phyloP scores from a whole-genome alignment of 164 flowering plant genomes.

The Brasenia schreberi region DNA sequence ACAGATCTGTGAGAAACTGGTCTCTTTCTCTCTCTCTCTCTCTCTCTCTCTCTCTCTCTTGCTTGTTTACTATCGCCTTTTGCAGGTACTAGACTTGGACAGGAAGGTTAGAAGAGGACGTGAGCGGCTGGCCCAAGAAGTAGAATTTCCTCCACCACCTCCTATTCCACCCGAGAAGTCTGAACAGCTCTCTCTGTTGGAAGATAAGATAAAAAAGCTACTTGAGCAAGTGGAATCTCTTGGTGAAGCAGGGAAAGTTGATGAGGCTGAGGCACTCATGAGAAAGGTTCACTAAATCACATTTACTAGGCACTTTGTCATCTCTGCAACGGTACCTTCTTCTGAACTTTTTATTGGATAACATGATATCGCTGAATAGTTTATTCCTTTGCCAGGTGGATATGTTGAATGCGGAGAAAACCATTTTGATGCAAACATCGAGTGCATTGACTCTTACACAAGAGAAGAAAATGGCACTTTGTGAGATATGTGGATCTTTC shows the following conservation, averaged over 20 bases:
- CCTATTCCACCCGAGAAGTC: slow-evolving; percentile 71
- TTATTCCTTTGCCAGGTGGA: slow-evolving; percentile 51
- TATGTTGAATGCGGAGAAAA: slow-evolving; percentile 64
- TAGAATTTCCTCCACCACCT: slow-evolving; percentile 58
- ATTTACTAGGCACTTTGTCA: too few species aligned
- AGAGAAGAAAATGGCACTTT: slow-evolving; percentile 96
- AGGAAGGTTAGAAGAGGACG: slow-evolving; percentile 92
- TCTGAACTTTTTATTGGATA: background rate
- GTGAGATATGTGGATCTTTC: slow-evolving; percentile 96
- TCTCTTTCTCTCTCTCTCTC: slow-evolving; percentile 3
- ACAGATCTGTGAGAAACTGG: slow-evolving; percentile 91
- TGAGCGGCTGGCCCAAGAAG: slow-evolving; percentile 83
- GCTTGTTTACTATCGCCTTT: background rate
- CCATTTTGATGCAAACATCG: slow-evolving; percentile 44
- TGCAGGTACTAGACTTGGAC: slow-evolving; percentile 85
- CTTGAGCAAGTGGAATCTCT: slow-evolving; percentile 94
- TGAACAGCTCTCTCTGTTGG: slow-evolving; percentile 76
- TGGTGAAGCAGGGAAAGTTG: slow-evolving; percentile 98
- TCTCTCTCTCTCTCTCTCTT: background rate
- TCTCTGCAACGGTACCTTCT: background rate
- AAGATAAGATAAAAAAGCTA: slow-evolving; percentile 89
- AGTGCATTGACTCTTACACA: slow-evolving; percentile 53
- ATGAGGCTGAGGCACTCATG: slow-evolving; percentile 99
- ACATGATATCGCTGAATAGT: background rate
- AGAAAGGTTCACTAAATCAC: slow-evolving; percentile 23